phyloP scores from a whole-genome alignment of 441 rosid species.

The Syzygium syzygioides region DNA sequence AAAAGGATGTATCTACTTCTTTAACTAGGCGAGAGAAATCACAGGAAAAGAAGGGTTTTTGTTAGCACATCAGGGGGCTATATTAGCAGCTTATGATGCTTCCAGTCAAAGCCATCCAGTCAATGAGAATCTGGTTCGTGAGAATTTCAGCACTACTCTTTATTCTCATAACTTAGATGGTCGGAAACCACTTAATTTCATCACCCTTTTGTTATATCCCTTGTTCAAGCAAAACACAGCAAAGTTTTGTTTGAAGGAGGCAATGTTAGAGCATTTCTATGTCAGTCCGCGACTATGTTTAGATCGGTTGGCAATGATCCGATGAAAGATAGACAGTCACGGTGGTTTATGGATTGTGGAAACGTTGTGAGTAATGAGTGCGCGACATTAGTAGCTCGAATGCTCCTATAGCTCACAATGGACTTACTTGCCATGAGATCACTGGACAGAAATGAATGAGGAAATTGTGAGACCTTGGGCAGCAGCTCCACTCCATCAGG shows the following conservation, averaged over 20 bases:
- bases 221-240: background rate
- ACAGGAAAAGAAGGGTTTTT: background rate
- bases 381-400: background rate
- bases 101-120: background rate
- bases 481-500: background rate
- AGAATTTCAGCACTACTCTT: background rate
- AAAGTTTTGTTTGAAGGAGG: background rate
- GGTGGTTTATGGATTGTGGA: background rate
- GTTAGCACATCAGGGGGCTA: background rate
- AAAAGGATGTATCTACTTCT: background rate
- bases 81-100: background rate
- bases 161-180: background rate
- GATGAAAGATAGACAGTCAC: background rate
- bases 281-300: background rate
- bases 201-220: background rate
- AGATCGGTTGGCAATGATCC: background rate
- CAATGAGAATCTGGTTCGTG: background rate
- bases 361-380: background rate
- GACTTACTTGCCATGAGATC: background rate
- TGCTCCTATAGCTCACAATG: background rate
- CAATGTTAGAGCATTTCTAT: background rate
- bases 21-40: background rate
- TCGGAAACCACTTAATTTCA: background rate
- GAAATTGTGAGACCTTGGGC: background rate
- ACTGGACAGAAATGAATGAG: background rate